Percentiles rank a stretch among this genome's conserved stretches.
These are phyloP conservation scores for Globisporangium spinosum DNA, from an alignment of 352 stramenopile species.

Conservation along the genomic window DNA sequence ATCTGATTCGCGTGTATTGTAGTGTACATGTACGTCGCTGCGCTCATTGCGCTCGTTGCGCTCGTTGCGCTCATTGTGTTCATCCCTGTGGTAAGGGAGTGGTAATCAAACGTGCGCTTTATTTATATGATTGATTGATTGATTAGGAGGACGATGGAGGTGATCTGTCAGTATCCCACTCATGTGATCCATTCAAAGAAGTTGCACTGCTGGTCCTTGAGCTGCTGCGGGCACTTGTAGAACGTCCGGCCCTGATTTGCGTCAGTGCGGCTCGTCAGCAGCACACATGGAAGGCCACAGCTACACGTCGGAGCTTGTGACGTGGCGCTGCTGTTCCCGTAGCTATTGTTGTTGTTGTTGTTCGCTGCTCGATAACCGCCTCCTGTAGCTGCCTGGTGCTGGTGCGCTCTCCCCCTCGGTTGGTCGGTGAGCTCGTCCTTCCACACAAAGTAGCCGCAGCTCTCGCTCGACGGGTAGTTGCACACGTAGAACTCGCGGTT, in stretches of 20 bases:
- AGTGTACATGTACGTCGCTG: neutral
- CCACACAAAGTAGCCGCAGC: conserved; percentile 91
- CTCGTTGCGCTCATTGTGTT: neutral
- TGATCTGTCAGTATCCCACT: neutral
- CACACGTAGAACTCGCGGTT: conserved; percentile 93
- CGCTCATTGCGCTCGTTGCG: neutral
- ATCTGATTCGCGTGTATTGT: neutral
- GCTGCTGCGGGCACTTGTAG: conserved; percentile 87
- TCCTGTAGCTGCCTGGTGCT: neutral
- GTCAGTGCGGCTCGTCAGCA: conserved; percentile 66
- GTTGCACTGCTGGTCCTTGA: conserved; percentile 74
- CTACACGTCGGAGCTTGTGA: conserved; percentile 27
- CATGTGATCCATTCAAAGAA: conserved; percentile 91
- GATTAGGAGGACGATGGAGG: neutral
- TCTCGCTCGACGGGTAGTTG: conserved; percentile 63
- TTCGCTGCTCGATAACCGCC: neutral
- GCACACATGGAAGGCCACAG: conserved; percentile 37
- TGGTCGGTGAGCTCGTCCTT: conserved; percentile 65
- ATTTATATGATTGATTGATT: neutral
- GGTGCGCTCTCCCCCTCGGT: neutral
- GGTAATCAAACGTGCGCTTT: neutral
- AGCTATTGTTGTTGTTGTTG: neutral
- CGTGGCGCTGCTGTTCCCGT: neutral
- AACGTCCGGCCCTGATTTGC: conserved; percentile 91
- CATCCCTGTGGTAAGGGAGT: conserved; percentile 14